Conservation (phyloP, 2,329 filamentous ascomycete genomes). For the Colletotrichum chlorophyti region DNA sequence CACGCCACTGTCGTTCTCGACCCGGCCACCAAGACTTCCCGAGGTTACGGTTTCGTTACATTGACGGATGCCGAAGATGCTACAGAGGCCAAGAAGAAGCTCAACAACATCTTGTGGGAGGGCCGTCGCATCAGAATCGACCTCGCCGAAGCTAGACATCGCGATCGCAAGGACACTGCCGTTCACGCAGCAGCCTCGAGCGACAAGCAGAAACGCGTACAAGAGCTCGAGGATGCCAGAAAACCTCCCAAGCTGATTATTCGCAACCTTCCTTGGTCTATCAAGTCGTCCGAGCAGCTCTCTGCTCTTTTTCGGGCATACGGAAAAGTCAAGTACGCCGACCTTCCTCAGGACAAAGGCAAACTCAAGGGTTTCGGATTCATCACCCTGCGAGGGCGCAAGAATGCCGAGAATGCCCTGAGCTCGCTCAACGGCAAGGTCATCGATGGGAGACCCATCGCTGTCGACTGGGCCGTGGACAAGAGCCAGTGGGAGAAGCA, state of each 20-base stretch:
- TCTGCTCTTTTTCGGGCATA: slow-evolving; percentile 81
- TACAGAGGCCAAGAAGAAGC: slow-evolving; percentile 77
- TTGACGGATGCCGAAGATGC: slow-evolving; percentile 95
- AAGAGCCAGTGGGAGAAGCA: slow-evolving; percentile 83
- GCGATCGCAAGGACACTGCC: slow-evolving; percentile 52
- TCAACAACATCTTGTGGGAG: slow-evolving; percentile 79
- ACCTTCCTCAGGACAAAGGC: slow-evolving; percentile 79
- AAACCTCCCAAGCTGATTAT: slow-evolving; percentile 82
- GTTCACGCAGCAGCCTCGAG: slow-evolving; percentile 45
- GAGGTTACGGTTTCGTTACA: slow-evolving; percentile 96
- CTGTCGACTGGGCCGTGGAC: slow-evolving; percentile 97
- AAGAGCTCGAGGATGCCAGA: slow-evolving; percentile 65
- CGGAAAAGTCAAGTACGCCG: slow-evolving; percentile 89
- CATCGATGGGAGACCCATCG: slow-evolving; percentile 85
- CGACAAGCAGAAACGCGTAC: slow-evolving; percentile 61
- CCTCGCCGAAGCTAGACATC: slow-evolving; percentile 83
- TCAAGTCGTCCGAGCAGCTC: slow-evolving; percentile 86
- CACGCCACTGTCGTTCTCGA: slow-evolving; percentile 94
- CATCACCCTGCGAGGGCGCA: slow-evolving; percentile 83
- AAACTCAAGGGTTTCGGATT: slow-evolving; percentile 91
- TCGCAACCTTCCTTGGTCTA: slow-evolving; percentile 93
- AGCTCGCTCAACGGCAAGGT: slow-evolving; percentile 87
- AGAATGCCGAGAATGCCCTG: slow-evolving; percentile 91
- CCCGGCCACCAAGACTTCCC: slow-evolving; percentile 82
- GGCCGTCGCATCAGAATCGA: slow-evolving; percentile 87